Conservation (phyloP, 129 eudicot species). For the Chrysanthemum seticuspe region DNA sequence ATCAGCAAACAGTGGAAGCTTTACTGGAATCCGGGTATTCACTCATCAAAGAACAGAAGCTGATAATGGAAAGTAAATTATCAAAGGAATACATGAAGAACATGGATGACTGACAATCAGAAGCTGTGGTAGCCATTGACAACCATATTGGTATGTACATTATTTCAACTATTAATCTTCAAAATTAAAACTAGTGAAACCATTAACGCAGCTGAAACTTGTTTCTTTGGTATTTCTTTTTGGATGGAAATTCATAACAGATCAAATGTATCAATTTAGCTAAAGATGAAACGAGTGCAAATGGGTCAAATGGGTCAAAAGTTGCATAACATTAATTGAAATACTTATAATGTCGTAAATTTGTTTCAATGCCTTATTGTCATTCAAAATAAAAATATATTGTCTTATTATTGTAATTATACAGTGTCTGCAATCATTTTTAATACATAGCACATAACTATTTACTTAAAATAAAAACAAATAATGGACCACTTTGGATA, state of each 20-base stretch:
- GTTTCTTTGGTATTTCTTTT: background rate
- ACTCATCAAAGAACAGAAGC: constrained; percentile 79
- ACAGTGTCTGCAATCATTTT: too few relatives aligned
- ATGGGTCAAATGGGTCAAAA: too few relatives aligned
- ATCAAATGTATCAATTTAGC: too few relatives aligned
- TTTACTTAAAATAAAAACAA: too few relatives aligned
- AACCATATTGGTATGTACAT: constrained; percentile 2
- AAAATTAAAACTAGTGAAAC: background rate
- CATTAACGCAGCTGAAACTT: background rate
- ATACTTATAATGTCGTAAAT: too few relatives aligned
- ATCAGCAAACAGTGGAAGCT: constrained; percentile 93
- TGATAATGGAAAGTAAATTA: constrained; percentile 77
- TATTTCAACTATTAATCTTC: background rate
- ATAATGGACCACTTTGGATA: background rate
- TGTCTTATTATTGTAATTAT: too few relatives aligned
- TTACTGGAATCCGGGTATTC: constrained; percentile 92
- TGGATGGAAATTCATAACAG: too few relatives aligned
- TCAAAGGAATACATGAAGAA: constrained; percentile 97
- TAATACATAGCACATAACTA: too few relatives aligned
- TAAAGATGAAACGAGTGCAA: too few relatives aligned
- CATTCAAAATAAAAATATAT: too few relatives aligned
- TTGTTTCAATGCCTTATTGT: too few relatives aligned
- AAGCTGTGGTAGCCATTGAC: constrained; percentile 9
- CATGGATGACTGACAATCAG: constrained; percentile 54
- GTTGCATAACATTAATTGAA: too few relatives aligned